Evolutionary conservation across 2,329 filamentous ascomycete species (phyloP).

Genomic region (Xylaria polymorpha): DNA sequence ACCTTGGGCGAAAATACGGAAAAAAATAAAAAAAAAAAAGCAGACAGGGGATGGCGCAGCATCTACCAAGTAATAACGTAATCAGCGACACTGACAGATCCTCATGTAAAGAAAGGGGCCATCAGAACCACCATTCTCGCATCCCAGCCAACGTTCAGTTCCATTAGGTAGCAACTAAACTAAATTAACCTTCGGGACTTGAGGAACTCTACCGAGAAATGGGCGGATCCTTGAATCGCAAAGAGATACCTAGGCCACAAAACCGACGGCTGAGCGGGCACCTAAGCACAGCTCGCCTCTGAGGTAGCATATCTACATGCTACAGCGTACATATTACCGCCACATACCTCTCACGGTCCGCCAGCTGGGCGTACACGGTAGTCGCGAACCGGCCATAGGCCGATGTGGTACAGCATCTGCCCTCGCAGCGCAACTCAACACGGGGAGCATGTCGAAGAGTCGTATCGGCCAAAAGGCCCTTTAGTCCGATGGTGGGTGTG

Average conservation of each 20-base stretch:
- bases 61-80: neutral
- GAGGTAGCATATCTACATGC: neutral
- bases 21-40: too few relatives aligned
- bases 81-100: constrained; percentile 5
- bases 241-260: neutral
- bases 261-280: too few relatives aligned
- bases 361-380: neutral
- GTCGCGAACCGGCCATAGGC: constrained; percentile 2
- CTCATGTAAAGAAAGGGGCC: neutral
- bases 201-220: neutral
- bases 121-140: too few relatives aligned
- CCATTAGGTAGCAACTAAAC: neutral
- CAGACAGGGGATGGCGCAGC: constrained; percentile 31
- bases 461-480: neutral
- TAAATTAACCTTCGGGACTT: neutral
- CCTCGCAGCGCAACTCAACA: neutral
- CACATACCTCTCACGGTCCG: neutral
- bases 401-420: constrained; percentile 8
- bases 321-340: neutral
- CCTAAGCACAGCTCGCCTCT: neutral
- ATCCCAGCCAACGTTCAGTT: neutral
- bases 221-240: neutral
- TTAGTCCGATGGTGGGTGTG: neutral
- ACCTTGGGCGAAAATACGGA: constrained; percentile 1
- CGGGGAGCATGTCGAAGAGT: neutral